A percentile compares a stretch with the other conserved stretches of the same genome.
phyloP scores from a whole-genome alignment of 129 eudicot species.

The Arctium lappa region DNA sequence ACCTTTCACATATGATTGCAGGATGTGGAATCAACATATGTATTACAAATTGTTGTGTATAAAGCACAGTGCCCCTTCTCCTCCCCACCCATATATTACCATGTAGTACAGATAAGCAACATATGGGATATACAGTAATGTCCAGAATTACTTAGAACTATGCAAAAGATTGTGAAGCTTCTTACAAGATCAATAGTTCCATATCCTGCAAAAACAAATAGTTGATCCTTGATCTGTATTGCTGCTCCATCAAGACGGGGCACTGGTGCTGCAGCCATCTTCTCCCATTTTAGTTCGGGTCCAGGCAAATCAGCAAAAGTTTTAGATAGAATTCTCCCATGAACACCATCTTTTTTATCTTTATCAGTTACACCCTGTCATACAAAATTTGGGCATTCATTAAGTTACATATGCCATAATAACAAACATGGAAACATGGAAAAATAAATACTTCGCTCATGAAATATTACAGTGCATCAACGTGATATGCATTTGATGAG shows the following conservation, averaged over 20 bases:
- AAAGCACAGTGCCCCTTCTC: background rate
- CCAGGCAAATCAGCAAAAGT: constrained; percentile 94
- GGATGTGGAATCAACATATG: background rate
- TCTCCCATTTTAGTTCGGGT: constrained; percentile 79
- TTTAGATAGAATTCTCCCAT: constrained; percentile 52
- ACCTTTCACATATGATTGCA: background rate
- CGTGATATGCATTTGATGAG: background rate
- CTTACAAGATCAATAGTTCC: constrained; percentile 86
- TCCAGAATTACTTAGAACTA: background rate
- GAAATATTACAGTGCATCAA: background rate
- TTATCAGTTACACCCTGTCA: constrained; percentile 25
- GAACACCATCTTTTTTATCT: constrained; percentile 15
- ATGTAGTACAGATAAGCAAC: background rate
- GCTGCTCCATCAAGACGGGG: constrained; percentile 98
- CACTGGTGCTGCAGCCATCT: constrained; percentile 80
- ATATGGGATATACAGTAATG: background rate
- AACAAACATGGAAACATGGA: background rate
- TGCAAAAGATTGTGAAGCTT: constrained; percentile 1
- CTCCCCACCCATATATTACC: background rate
- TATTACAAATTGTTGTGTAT: background rate
- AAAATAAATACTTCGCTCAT: background rate
- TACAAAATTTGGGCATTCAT: background rate
- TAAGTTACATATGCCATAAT: background rate
- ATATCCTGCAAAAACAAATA: constrained; percentile 94
- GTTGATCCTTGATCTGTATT: constrained; percentile 71